Evolutionary conservation across 2,329 filamentous ascomycete species (phyloP), one percentile per base, ranked within the genome.

Genomic region (Knufia fluminis): DNA sequence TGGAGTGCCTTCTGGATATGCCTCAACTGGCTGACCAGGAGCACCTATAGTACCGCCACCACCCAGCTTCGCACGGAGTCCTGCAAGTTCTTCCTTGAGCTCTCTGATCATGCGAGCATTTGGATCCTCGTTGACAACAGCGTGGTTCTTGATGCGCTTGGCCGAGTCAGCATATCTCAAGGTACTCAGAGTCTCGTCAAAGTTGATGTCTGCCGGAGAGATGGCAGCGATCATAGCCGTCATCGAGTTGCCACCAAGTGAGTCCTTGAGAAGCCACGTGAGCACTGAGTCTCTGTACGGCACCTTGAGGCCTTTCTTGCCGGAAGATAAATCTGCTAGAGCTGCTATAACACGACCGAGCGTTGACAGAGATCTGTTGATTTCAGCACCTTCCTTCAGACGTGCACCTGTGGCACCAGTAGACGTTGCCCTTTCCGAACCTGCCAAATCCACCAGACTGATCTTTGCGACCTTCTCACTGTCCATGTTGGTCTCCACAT

Each of bases 151-250:
- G 77, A 98, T 98, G 60, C 92, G 83, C 72, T 98, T 98, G 22
- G 92, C 92, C 6, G 89, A 96, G 64, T 98, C 91, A 49, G 94
- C 92, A 67, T 98, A 98, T 62, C 94, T 82, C 23, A 98, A 75
- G 1, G 92, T 98, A 64, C 90, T 92, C 16, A 98, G 75, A 0
- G 94, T 98, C 68, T 98, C 92, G 58, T 98, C 92, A 64, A 94
- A 97, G 69, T 98, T 98, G 72, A 97, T 97, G 68, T 98, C 92
- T 48, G 92, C 92, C 3, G 92, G 92, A 62, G 90, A 96, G 64
- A 98, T 96, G 46, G 91, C 91, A 45, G 92, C 94, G 74, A 98
- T 98, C 94, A 98, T 98, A 52, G 92, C 92, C 20, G 92, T 98
- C 86, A 97, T 91, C 66, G 91, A 97, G 75, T 98, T 98, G 62